A percentile compares a stretch with the other conserved stretches of the same genome.
phyloP scores from a whole-genome alignment of 139 green algal genomes.

The Mychonastes homosphaera region DNA sequence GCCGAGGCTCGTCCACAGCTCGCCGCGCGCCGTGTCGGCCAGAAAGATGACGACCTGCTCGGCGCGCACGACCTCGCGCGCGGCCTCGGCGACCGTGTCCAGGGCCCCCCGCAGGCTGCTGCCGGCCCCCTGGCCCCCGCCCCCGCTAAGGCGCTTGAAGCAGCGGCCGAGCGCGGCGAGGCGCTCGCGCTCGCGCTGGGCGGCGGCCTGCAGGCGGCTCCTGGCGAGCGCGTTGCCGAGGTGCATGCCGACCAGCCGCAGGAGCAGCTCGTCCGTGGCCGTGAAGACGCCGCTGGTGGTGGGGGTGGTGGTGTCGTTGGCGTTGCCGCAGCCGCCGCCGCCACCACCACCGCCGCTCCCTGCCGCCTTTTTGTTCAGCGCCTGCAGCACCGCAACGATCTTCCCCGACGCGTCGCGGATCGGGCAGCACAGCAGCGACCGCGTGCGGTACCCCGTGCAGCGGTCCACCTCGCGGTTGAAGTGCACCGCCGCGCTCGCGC shows the following conservation, averaged over 20 bases:
- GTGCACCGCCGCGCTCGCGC: background rate
- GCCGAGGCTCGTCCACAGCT: conserved; percentile 34
- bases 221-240: conserved; percentile 54
- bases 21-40: conserved; percentile 29
- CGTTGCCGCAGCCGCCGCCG: too few relatives aligned
- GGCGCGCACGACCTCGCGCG: conserved; percentile 38
- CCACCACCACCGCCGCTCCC: too few relatives aligned
- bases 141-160: conserved; percentile 42
- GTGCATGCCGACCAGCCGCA: conserved; percentile 51
- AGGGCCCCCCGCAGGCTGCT: conserved; percentile 6
- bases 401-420: conserved; percentile 40
- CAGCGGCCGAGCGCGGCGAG: background rate
- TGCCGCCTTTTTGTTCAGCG: conserved; percentile 65
- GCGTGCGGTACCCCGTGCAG: conserved; percentile 39
- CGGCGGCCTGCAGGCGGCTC: conserved; percentile 38
- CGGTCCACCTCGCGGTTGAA: conserved; percentile 48
- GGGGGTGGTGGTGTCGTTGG: too few relatives aligned
- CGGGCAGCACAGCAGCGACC: conserved; percentile 47
- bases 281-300: conserved; percentile 35
- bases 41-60: conserved; percentile 39
- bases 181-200: conserved; percentile 20
- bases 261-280: conserved; percentile 34
- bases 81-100: conserved; percentile 22
- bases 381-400: conserved; percentile 58
- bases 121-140: conserved; percentile 2